Evolutionary conservation across 805 yeast species (phyloP).

Genomic region (Monosporozyma servazzii): DNA sequence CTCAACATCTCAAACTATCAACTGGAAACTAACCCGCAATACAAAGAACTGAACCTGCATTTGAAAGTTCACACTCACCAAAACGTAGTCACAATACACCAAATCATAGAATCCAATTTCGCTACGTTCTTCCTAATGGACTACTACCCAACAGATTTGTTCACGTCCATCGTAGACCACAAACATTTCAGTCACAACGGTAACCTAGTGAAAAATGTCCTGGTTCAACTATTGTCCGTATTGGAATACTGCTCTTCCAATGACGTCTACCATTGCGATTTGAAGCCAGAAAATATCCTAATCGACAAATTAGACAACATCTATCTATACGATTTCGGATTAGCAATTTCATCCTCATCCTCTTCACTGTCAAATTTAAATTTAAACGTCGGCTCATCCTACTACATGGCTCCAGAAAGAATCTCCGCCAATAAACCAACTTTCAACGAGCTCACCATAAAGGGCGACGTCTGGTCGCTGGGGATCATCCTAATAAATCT

Average conservation of each 20-base stretch:
- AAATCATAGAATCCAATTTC: conserved; percentile 52
- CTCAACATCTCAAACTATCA: conserved; percentile 29
- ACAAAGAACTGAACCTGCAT: conserved; percentile 68
- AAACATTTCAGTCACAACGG: conserved; percentile 51
- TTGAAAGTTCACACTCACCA: conserved; percentile 68
- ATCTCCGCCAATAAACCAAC: too few relatives aligned
- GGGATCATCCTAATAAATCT: conserved; percentile 75
- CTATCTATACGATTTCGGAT: conserved; percentile 78
- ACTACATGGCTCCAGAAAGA: conserved; percentile 91
- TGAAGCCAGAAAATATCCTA: conserved; percentile 90
- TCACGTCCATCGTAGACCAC: conserved; percentile 72
- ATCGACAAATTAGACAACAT: conserved; percentile 50
- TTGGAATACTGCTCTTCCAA: conserved; percentile 72
- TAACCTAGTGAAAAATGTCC: conserved; percentile 44
- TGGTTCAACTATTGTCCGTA: conserved; percentile 74
- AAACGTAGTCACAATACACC: conserved; percentile 65
- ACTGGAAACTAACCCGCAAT: conserved; percentile 27
- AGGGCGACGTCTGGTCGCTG: conserved; percentile 83
- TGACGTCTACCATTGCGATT: conserved; percentile 86
- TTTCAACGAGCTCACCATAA: too few relatives aligned
- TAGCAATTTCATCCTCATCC: conserved; percentile 55
- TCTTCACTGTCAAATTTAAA: too few relatives aligned
- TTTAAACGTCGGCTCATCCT: conserved; percentile 79
- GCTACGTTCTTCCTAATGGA: conserved; percentile 74
- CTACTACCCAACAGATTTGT: conserved; percentile 78